Percentiles rank a stretch among this genome's conserved stretches.
Conservation (phyloP, 108 stramenopile genomes). For the Epithemia pelagica region DNA sequence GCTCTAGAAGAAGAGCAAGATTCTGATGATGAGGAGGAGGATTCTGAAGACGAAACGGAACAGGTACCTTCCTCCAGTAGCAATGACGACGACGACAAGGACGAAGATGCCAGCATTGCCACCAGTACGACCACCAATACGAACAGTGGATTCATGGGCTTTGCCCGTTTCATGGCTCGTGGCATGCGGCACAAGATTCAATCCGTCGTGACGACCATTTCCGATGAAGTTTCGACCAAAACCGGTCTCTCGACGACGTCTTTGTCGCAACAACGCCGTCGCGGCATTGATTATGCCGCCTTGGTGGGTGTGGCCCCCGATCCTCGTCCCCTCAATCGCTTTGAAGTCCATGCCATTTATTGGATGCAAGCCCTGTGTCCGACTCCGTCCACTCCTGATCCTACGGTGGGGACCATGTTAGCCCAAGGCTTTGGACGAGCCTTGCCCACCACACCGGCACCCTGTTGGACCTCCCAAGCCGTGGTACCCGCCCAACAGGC, state of each 20-base stretch:
- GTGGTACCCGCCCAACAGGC: slow-evolving; percentile 57
- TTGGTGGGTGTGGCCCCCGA: no score
- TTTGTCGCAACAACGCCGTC: no score
- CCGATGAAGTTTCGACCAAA: no score
- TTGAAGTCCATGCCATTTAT: slow-evolving; percentile 60
- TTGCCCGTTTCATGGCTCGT: slow-evolving; percentile 77
- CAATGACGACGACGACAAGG: slow-evolving; percentile 16
- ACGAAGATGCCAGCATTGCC: slow-evolving; percentile 12
- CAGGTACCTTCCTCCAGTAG: slow-evolving; percentile 8
- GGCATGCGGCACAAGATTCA: background rate
- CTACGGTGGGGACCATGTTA: slow-evolving; percentile 53
- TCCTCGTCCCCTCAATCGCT: slow-evolving; percentile 49
- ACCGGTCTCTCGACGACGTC: no score
- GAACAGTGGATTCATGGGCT: slow-evolving; percentile 37
- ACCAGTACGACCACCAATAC: slow-evolving; percentile 2
- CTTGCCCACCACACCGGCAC: slow-evolving; percentile 44
- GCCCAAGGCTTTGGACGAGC: slow-evolving; percentile 66
- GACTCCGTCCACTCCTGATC: slow-evolving; percentile 66
- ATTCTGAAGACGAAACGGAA: background rate
- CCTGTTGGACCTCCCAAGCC: slow-evolving; percentile 50
- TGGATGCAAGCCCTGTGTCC: slow-evolving; percentile 76
- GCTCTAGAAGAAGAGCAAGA: slow-evolving; percentile 46
- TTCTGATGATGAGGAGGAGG: slow-evolving; percentile 14
- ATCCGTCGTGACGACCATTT: no score
- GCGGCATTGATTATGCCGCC: no score